These are phyloP conservation scores for Lasiodiplodia theobromae DNA, from an alignment of 2,329 filamentous ascomycete species.

Conservation along the genomic window DNA sequence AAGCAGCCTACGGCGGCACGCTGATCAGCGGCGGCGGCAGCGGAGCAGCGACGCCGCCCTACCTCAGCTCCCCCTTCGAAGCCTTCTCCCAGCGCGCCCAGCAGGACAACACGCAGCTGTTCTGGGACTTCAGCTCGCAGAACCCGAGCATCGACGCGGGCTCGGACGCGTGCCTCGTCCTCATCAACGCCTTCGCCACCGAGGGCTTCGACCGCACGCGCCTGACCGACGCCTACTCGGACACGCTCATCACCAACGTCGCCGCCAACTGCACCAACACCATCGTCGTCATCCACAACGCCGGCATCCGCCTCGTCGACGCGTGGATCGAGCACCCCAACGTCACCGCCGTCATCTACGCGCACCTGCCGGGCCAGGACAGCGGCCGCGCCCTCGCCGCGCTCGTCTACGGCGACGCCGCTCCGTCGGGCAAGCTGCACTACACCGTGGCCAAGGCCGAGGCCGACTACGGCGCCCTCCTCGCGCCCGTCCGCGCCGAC, in stretches of 20 bases:
- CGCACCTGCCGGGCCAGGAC: conserved; percentile 52
- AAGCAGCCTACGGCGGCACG: conserved; percentile 52
- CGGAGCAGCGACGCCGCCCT: conserved; percentile 84
- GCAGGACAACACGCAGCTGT: conserved; percentile 52
- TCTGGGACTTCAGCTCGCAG: conserved; percentile 14
- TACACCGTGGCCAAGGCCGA: conserved; percentile 51
- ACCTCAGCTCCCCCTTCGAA: conserved; percentile 76
- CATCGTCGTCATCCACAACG: conserved; percentile 49
- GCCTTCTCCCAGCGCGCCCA: conserved; percentile 69
- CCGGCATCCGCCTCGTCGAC: conserved; percentile 47
- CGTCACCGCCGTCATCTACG: conserved; percentile 49
- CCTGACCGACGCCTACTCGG: conserved; percentile 62
- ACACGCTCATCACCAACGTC: conserved; percentile 58
- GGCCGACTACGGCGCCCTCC: conserved; percentile 56
- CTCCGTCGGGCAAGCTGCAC: conserved; percentile 65
- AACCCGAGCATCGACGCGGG: conserved; percentile 60
- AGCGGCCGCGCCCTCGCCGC: conserved; percentile 55
- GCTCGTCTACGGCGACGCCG: conserved; percentile 65
- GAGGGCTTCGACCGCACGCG: conserved; percentile 61
- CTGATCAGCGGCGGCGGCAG: conserved; percentile 89
- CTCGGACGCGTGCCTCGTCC: conserved; percentile 52
- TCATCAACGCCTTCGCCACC: conserved; percentile 57
- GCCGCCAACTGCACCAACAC: conserved; percentile 61
- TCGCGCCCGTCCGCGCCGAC: conserved; percentile 61
- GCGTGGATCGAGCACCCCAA: conserved; percentile 46